phyloP scores from a whole-genome alignment of 1,284 basidiomycete species.

The Grifola frondosa region DNA sequence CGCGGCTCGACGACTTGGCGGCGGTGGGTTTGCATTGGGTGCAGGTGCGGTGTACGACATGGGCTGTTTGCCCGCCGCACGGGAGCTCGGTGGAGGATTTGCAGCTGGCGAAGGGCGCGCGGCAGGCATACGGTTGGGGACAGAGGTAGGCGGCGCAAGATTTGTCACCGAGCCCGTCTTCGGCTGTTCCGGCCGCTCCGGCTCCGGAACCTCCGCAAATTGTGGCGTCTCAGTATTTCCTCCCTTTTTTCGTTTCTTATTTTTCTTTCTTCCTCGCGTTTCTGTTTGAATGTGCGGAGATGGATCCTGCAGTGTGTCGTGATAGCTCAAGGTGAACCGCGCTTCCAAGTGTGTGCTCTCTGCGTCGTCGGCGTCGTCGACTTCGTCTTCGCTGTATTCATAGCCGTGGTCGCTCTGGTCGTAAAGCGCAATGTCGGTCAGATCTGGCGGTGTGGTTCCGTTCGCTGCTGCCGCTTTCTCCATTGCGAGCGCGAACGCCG shows the following conservation, averaged over 20 bases:
- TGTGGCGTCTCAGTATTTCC: slow-evolving; percentile 25
- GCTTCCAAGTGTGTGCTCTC: slow-evolving; percentile 29
- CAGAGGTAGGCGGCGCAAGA: slow-evolving; percentile 42
- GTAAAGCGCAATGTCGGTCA: slow-evolving; percentile 43
- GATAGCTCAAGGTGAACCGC: slow-evolving; percentile 43
- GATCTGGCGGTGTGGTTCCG: slow-evolving; percentile 31
- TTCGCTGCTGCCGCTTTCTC: slow-evolving; percentile 51
- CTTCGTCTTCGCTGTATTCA: slow-evolving; percentile 48
- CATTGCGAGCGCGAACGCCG: slow-evolving; percentile 51
- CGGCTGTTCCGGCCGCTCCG: slow-evolving; percentile 33
- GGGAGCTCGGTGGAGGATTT: slow-evolving; percentile 55
- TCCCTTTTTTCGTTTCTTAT: slow-evolving; percentile 38
- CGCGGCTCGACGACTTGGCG: slow-evolving; percentile 53
- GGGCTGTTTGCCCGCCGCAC: slow-evolving; percentile 76
- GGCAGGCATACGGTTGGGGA: slow-evolving; percentile 43
- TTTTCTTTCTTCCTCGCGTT: slow-evolving; percentile 35
- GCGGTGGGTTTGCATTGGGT: slow-evolving; percentile 30
- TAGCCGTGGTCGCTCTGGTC: slow-evolving; percentile 46
- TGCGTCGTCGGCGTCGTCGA: slow-evolving; percentile 42
- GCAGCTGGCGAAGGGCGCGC: slow-evolving; percentile 39
- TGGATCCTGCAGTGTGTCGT: slow-evolving; percentile 23
- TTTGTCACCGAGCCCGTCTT: slow-evolving; percentile 31
- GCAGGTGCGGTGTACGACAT: slow-evolving; percentile 51
- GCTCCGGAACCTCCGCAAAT: slow-evolving; percentile 37
- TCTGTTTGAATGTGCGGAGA: too few relatives aligned